phyloP scores from a whole-genome alignment of 495 filamentous ascomycete genomes.

The Trichocladium uniseriatum region DNA sequence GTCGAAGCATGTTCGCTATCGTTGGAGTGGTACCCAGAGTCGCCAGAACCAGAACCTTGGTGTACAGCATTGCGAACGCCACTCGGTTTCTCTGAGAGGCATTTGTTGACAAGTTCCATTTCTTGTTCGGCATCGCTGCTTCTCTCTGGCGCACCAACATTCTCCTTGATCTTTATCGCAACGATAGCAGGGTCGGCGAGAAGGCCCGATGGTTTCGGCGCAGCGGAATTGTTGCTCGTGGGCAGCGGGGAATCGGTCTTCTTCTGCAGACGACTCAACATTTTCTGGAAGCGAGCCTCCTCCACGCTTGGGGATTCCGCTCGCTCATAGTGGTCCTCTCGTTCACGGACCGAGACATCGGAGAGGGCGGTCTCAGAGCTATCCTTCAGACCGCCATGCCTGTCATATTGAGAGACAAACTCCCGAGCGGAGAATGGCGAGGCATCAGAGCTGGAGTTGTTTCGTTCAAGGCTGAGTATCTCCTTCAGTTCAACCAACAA shows the following conservation, averaged over 20 bases:
- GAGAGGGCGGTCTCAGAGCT: too few relatives aligned
- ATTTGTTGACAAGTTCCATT: not conserved
- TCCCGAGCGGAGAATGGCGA: not conserved
- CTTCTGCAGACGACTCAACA: conserved; percentile 18
- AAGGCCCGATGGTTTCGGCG: not conserved
- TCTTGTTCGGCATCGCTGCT: not conserved
- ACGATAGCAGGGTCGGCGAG: conserved; percentile 16
- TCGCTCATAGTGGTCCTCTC: not conserved
- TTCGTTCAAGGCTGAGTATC: not conserved
- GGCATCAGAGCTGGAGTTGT: not conserved
- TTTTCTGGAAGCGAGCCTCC: conserved; percentile 13
- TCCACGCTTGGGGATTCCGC: conserved; percentile 1
- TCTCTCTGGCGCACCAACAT: not conserved
- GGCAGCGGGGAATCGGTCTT: not conserved
- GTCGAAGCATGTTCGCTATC: not conserved
- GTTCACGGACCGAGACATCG: too few relatives aligned
- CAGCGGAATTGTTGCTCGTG: too few relatives aligned
- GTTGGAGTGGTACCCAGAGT: conserved; percentile 16
- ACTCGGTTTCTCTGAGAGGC: not conserved
- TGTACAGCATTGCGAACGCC: not conserved
- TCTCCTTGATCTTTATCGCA: conserved; percentile 14
- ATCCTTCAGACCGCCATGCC: too few relatives aligned
- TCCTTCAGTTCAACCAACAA: conserved; percentile 5
- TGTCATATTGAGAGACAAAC: not conserved
- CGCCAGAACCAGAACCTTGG: conserved; percentile 6